Evolutionary conservation across 2,329 filamentous ascomycete species (phyloP), one percentile per base, ranked within the genome.

Genomic region (Diaporthe citri): DNA sequence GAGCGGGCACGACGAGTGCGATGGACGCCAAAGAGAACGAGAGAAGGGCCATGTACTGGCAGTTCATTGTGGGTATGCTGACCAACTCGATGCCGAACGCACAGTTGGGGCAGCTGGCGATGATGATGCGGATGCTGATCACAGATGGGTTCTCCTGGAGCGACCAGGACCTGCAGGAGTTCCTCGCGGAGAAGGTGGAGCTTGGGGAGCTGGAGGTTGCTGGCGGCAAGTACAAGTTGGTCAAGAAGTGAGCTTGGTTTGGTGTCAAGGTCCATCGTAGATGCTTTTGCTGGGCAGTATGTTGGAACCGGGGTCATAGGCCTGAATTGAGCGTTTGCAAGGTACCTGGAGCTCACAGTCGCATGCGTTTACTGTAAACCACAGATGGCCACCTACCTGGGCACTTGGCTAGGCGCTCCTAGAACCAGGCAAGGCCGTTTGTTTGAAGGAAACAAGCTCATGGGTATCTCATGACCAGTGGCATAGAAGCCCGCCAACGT

Each of bases 51-150:
- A 89, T 98, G 52, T 98, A 98, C 84, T 95, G 94, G 91, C 93
- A 96, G 80, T 98, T 98, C 82, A 95, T 99, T 75, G 88, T 95
- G 74, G 95, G 95, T 70, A 98, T 99, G 97, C 86, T 99, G 84
- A 98, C 95, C 76, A 98, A 98, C 83, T 93, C 95, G 79, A 93
- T 93, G 25, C 91, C 89, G 25, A 85, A 93, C 39, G 97, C 98
- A 94, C 93, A 94, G 69, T 86, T 96, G 75, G 88, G 88, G 73
- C 91, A 95, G 82, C 97, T 99, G 78, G 89, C 92, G 12, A 97
- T 96, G 93, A 98, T 98, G 95, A 89, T 99, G 88, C 95, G 95
- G 84, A 96, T 98, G 89, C 90, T 96, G 75, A 92, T 98, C 71
- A 91, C 94, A 0, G 95, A 95, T 17, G 96, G 95, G 2, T 98